Base-by-base conservation (phyloP, 2,329 filamentous ascomycete species). In the Talaromyces albobiverticillius region DNA sequence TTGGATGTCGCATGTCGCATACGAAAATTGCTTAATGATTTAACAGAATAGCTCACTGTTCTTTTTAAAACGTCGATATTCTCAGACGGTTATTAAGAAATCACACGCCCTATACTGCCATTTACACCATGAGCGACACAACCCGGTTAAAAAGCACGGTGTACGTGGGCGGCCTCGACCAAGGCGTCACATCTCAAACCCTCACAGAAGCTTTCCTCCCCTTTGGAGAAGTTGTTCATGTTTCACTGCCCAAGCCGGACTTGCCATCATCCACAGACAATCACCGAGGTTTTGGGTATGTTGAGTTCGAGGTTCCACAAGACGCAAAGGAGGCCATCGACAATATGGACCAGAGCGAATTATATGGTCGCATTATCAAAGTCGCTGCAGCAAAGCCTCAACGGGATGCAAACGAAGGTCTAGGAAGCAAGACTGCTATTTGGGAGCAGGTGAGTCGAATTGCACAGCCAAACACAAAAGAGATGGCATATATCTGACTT, bases 271-370 rank as follows among this genome's bases (percentile, higher is more conserved):
- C 88, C 6, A 84, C 82, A 46, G 89, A 95, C 38, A 77, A 85
- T 26, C 94, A 99, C 71, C 82, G 92, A 50, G 94, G 95, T 1
- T 99, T 97, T 71, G 94, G 92, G 55, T 97, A 99, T 69, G 89
- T 99, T 48, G 94, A 99, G 68, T 99, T 89, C 67, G 91, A 96
- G 64, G 82, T 90, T 54, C 81, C 85, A 11, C 83, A 87, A 54
- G 94, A 99, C 73, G 93, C 92, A 25, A 86, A 86, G 66, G 93
- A 97, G 73, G 94, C 94, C 48, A 96, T 99, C 70, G 91, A 97
- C 79, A 99, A 99, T 69, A 97, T 99, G 93, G 90, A 99, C 69
- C 91, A 96, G 70, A 88, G 92, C 57, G 93, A 97, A 75, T 82
- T 99, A 43, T 97, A 93, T 69, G 95, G 94, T 10, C 84, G 90